Evolutionary conservation across 192 early-diverging fungal genomes (phyloP), one percentile per base, ranked within the genome.

Genomic region (Entomortierella lignicola): DNA sequence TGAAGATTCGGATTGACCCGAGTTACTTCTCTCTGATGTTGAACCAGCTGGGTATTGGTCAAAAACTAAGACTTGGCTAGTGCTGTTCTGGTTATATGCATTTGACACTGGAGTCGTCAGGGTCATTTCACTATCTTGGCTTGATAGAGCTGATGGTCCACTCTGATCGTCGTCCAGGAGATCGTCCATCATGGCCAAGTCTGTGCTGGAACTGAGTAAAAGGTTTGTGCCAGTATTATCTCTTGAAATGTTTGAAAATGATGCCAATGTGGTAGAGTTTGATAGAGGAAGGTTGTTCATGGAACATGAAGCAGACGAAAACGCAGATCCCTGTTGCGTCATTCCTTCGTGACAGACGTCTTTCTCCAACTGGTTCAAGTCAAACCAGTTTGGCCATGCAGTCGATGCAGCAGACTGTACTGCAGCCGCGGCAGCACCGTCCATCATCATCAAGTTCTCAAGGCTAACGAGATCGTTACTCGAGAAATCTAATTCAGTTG

Each of bases 361-460:
- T 42, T 66, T 69, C 27, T 79, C 75, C 18, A 79, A 50, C 63
- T 79, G 75, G 31, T 41, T 39, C 7, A 79, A 50, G 55, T 79
- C 75, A 29, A 79, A 79, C 75, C 75, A 79, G 62, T 68, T 62
- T n/a, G 75, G 75, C 75, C 75, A 79, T 2, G 67, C 57, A 8
- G 72, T 53, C 3, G 66, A 37, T 2, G 75, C 75, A 7, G 75
- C 68, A 1, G 75, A 67, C 23, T 79, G 73, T 18, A 77, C 59
- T 4, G 73, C 66, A 10, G 74, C 74, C 0, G 62, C 61, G 11
- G 66, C 34, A 27, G 48, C 43, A 21, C 61, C 63, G 29, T 79
- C 68, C 67, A 79, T 65, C 61, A 69, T 55, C 67, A 79, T 79
- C 42, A 79, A 34, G 31, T 66, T 79, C 31, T 79, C 75, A 1